These are phyloP conservation scores for Hanseniaspora lachancei DNA, from an alignment of 805 yeast species.

Conservation along the genomic window DNA sequence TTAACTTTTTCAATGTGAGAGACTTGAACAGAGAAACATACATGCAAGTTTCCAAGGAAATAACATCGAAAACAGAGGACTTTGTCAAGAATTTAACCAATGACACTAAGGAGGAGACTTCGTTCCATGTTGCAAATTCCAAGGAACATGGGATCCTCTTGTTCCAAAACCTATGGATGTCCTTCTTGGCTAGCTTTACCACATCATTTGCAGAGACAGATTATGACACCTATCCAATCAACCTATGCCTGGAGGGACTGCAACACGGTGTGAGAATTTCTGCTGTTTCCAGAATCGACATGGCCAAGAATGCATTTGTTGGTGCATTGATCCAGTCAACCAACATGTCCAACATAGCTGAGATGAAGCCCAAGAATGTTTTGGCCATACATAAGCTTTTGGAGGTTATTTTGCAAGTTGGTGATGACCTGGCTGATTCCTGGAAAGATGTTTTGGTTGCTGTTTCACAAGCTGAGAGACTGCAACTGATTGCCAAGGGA, in stretches of 20 bases:
- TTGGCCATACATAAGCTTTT: constrained; percentile 64
- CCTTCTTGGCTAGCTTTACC: constrained; percentile 83
- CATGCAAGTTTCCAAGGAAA: constrained; percentile 81
- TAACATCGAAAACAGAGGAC: constrained; percentile 78
- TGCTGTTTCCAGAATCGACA: constrained; percentile 66
- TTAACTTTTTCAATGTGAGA: constrained; percentile 52
- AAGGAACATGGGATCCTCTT: constrained; percentile 85
- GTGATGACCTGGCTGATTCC: constrained; percentile 55
- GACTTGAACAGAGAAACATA: constrained; percentile 73
- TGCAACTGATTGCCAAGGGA: constrained; percentile 79
- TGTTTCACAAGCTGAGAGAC: constrained; percentile 81
- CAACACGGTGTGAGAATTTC: constrained; percentile 71
- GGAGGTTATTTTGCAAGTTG: constrained; percentile 66
- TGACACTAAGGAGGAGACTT: constrained; percentile 32
- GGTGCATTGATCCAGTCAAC: constrained; percentile 82
- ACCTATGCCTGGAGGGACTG: constrained; percentile 70
- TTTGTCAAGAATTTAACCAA: constrained; percentile 56
- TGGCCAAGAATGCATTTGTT: constrained; percentile 79
- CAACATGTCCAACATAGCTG: constrained; percentile 63
- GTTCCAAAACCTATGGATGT: constrained; percentile 94
- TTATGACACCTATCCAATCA: constrained; percentile 49
- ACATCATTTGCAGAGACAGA: constrained; percentile 86
- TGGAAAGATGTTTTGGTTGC: constrained; percentile 78
- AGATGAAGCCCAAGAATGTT: constrained; percentile 65
- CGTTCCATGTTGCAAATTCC: constrained; percentile 72